A percentile compares a stretch with the other conserved stretches of the same genome.
phyloP scores from a whole-genome alignment of 106 monocot species.

The Apostasia ramifera region DNA sequence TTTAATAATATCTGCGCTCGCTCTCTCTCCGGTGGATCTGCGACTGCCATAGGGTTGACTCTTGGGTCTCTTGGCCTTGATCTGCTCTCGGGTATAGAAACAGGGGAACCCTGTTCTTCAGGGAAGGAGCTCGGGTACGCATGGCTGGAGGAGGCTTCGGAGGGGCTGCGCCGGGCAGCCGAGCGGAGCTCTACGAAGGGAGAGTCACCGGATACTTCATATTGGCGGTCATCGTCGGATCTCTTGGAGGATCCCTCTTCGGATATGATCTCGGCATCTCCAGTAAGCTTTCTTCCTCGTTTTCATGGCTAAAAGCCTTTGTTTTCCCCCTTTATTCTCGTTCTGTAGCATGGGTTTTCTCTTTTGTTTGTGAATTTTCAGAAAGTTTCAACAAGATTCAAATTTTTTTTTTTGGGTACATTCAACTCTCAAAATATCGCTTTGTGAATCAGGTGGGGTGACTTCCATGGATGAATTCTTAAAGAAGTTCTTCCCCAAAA shows the following conservation, averaged over 20 bases:
- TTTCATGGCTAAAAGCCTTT: not conserved
- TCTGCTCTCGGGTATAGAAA: too few species aligned
- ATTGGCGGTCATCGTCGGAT: conserved; percentile 52
- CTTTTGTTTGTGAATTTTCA: not conserved
- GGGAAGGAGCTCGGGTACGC: not conserved
- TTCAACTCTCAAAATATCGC: not conserved
- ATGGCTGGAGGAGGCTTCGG: conserved; percentile 73
- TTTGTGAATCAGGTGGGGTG: conserved; percentile 39
- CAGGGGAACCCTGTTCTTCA: too few species aligned
- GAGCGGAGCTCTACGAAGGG: conserved; percentile 53
- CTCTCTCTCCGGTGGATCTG: too few species aligned
- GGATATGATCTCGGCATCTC: conserved; percentile 81
- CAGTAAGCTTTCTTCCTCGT: conserved; percentile 21
- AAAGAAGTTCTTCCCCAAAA: conserved; percentile 45
- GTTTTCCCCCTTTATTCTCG: not conserved
- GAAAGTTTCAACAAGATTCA: not conserved
- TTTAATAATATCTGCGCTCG: too few species aligned
- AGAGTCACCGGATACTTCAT: conserved; percentile 54
- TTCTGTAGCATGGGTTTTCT: not conserved
- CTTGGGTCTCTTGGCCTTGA: too few species aligned
- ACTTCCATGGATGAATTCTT: conserved; percentile 66
- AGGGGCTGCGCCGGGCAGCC: conserved; percentile 19
- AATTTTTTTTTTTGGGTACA: not conserved
- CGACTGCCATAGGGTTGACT: too few species aligned
- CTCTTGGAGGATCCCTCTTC: conserved; percentile 67